Base-by-base conservation (phyloP, 768 basidiomycete genomes). In the Gelatoporia subvermispora region DNA sequence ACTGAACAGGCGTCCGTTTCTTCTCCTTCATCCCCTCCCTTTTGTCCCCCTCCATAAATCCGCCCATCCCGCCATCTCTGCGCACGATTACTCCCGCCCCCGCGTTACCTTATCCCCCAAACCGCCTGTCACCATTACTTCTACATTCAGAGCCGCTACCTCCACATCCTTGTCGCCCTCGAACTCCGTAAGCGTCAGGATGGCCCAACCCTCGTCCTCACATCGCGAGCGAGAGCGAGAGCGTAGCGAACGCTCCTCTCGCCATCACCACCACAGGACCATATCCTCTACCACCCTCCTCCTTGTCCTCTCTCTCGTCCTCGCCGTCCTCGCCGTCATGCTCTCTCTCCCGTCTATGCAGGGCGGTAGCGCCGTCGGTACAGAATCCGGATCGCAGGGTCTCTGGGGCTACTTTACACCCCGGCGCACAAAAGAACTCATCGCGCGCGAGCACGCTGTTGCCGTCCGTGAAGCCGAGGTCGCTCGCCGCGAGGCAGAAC, bases 311-410 rank as follows among this genome's bases (percentile, higher is more conserved):
- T 92, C 90, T 10, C 82, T 93, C 28, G 80, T 93, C 42, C 74
- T 93, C 22, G 90, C 89, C 31, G 88, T 91, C 20, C 76, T 93
- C n/a, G 89, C 90, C 4, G 82, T 93, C 59, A 91, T 93, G 88
- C 80, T 93, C 21, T 90, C 90, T 2, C 75, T 93, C 4, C 90
- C 90, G 1, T 81, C 82, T 0, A 42, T 45, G 15, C 69, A 69
- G 40, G 55, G 68, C n/a, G 49, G 35, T 28, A 34, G 42, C 4
- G 43, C 53, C 2, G 46, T 49, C 2, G 65, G 71, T 0, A 71
- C 72, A 1, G 61, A 76, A 13, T 60, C 70, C 11, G 58, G 52
- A n/a, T 58, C 62, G 21, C 69, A 73, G 9, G 84, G 85, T 17
- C 75, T 90, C 31, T 78, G 82, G 72, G 80, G 83, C 2, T 83